These are phyloP conservation scores for Aeminium ludgeri DNA, from an alignment of 495 filamentous ascomycete genomes.

Conservation along the genomic window DNA sequence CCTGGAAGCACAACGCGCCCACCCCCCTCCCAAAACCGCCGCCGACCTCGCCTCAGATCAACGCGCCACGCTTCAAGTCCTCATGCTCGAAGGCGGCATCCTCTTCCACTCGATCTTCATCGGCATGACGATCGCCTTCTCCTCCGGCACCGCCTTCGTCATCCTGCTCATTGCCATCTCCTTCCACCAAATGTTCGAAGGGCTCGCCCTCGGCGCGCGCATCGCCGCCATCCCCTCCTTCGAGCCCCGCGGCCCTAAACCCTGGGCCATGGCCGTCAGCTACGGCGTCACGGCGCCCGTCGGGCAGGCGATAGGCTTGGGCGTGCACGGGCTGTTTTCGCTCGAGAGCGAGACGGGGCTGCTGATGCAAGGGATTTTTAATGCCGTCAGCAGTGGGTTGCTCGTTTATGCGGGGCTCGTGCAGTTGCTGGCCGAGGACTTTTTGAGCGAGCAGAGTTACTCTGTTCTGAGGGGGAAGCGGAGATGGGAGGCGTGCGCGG, in stretches of 20 bases:
- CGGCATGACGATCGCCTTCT: slow-evolving; percentile 50
- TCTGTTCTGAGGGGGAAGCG: slow-evolving; percentile 47
- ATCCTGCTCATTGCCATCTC: slow-evolving; percentile 49
- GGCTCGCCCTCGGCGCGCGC: slow-evolving; percentile 46
- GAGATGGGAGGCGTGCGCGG: slow-evolving; percentile 54
- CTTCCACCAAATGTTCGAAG: slow-evolving; percentile 57
- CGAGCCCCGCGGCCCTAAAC: slow-evolving; percentile 24
- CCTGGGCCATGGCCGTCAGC: slow-evolving; percentile 88
- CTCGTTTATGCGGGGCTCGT: slow-evolving; percentile 82
- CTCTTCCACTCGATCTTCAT: slow-evolving; percentile 45
- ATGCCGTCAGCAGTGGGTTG: slow-evolving; percentile 71
- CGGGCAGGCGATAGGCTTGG: slow-evolving; percentile 73
- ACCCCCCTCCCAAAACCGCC: background rate
- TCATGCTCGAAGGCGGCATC: slow-evolving; percentile 29
- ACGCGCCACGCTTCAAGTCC: slow-evolving; percentile 24
- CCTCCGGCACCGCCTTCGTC: slow-evolving; percentile 42
- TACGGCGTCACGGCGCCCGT: slow-evolving; percentile 82
- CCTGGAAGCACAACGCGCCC: background rate
- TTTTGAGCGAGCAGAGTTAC: slow-evolving; percentile 79
- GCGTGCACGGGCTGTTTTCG: slow-evolving; percentile 68
- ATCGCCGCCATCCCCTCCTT: slow-evolving; percentile 25
- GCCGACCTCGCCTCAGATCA: slow-evolving; percentile 7
- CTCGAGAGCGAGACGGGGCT: slow-evolving; percentile 63
- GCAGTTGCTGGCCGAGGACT: slow-evolving; percentile 84
- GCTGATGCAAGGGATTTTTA: slow-evolving; percentile 82